phyloP scores from a whole-genome alignment of 2,329 filamentous ascomycete species.

The Bipolaris victoriae region DNA sequence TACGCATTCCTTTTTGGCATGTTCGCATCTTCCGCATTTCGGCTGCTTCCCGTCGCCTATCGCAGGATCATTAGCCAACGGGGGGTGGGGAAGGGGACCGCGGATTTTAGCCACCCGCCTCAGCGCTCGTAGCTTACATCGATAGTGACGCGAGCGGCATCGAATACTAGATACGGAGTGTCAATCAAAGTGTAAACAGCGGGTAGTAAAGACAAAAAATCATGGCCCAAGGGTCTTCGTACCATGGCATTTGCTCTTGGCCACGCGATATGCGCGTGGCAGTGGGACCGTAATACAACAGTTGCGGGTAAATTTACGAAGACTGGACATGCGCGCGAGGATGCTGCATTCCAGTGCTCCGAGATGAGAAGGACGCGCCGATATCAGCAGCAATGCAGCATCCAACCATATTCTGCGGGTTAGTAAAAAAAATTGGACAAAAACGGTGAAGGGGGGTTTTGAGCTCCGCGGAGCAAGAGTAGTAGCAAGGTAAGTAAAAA shows the following conservation, averaged over 20 bases:
- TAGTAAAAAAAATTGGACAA: constrained; percentile 26
- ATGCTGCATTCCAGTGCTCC: constrained; percentile 1
- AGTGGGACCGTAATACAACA: constrained; percentile 3
- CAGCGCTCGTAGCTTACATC: constrained; percentile 33
- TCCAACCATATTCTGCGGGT: constrained; percentile 24
- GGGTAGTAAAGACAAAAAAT: too few relatives aligned
- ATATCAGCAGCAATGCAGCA: constrained; percentile 9
- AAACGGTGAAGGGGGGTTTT: background rate
- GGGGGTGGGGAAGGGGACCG: background rate
- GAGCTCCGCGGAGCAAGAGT: background rate
- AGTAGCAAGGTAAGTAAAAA: background rate
- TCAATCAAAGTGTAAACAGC: constrained; percentile 8
- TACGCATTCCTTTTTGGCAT: constrained; percentile 41
- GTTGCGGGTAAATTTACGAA: constrained; percentile 22
- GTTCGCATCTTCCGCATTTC: constrained; percentile 42
- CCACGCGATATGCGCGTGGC: constrained; percentile 2
- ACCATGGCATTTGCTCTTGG: constrained; percentile 44
- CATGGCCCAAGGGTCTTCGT: constrained; percentile 6
- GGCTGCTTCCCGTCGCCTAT: constrained; percentile 47
- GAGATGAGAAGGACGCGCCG: constrained; percentile 23
- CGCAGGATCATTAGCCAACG: constrained; percentile 19
- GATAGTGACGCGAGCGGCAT: constrained; percentile 48
- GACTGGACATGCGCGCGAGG: constrained; percentile 14
- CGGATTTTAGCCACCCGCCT: background rate
- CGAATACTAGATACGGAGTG: constrained; percentile 36